These are phyloP conservation scores for Acanthamoeba healyi DNA, from an alignment of 208 protist genomes.

Conservation along the genomic window DNA sequence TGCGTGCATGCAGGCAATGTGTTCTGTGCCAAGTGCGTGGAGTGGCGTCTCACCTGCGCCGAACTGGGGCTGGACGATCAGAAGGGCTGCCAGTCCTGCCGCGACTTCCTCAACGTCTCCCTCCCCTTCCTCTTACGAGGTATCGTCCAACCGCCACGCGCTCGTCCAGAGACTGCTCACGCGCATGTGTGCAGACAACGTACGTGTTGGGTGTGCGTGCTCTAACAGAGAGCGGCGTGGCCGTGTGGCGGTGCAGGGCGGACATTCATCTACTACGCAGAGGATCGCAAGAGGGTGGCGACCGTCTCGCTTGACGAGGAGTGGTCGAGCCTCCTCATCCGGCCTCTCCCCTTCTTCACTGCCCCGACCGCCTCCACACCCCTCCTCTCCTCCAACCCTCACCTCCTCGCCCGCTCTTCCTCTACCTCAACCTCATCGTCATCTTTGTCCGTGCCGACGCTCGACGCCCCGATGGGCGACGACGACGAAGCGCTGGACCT, in stretches of 20 bases:
- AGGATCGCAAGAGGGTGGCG: not conserved
- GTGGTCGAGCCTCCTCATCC: not conserved
- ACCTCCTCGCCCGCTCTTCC: too few relatives aligned
- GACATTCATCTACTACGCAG: slow-evolving; percentile 3
- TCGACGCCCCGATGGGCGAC: not conserved
- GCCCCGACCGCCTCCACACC: not conserved
- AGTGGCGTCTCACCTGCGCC: not conserved
- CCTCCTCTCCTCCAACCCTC: not conserved
- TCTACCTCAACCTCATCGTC: too few relatives aligned
- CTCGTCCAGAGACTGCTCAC: too few relatives aligned
- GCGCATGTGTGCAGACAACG: too few relatives aligned
- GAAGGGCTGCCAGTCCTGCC: not conserved
- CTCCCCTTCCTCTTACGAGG: not conserved
- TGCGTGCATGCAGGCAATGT: not conserved
- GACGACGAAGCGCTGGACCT: not conserved
- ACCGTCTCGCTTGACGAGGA: not conserved
- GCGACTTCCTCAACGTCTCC: not conserved
- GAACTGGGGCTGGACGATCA: not conserved
- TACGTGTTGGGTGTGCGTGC: too few relatives aligned
- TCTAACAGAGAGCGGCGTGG: too few relatives aligned
- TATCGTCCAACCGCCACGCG: not conserved
- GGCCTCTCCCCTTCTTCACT: not conserved
- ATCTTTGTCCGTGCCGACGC: not conserved
- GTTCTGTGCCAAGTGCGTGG: not conserved
- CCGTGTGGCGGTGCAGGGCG: not conserved